Percentiles rank a stretch among this genome's conserved stretches.
Conservation (phyloP, 176 grass and related monocot species). For the Phyllostachys edulis region DNA sequence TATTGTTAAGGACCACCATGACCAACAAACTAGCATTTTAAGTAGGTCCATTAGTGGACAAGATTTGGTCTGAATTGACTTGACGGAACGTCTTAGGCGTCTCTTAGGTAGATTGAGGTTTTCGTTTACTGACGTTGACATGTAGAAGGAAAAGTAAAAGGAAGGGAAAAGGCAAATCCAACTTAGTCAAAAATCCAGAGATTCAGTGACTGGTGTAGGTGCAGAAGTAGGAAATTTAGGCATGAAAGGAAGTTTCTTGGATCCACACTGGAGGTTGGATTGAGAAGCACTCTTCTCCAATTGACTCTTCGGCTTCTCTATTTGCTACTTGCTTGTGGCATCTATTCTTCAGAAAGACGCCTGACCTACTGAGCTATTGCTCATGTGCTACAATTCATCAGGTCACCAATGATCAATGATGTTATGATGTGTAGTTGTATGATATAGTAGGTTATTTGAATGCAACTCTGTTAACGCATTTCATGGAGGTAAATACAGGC, state of each 20-base stretch:
- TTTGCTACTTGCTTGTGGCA: slow-evolving; percentile 20
- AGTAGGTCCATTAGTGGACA: slow-evolving; percentile 30
- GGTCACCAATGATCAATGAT: slow-evolving; percentile 26
- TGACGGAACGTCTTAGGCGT: slow-evolving; percentile 31
- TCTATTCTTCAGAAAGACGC: not conserved
- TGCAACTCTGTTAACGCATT: not conserved
- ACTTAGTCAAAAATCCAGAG: slow-evolving; percentile 23
- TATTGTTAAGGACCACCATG: slow-evolving; percentile 29
- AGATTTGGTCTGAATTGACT: slow-evolving; percentile 48
- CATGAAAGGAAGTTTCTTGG: slow-evolving; percentile 23
- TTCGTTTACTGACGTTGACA: slow-evolving; percentile 17
- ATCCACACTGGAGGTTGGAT: slow-evolving; percentile 39
- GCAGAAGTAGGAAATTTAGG: slow-evolving; percentile 10
- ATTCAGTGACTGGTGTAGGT: not conserved
- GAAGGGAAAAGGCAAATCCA: not conserved
- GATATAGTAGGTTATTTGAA: not conserved
- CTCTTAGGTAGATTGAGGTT: slow-evolving; percentile 8
- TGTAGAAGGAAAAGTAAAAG: not conserved
- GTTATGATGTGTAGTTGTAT: not conserved
- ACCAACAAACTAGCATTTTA: slow-evolving; percentile 33
- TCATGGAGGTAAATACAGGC: not conserved
- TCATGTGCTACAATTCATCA: slow-evolving; percentile 34
- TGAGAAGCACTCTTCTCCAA: slow-evolving; percentile 56
- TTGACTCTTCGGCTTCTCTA: slow-evolving; percentile 28
- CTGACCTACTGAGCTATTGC: not conserved